These are phyloP conservation scores for Phytophthora rubi DNA, from an alignment of 352 stramenopile species.

Conservation along the genomic window DNA sequence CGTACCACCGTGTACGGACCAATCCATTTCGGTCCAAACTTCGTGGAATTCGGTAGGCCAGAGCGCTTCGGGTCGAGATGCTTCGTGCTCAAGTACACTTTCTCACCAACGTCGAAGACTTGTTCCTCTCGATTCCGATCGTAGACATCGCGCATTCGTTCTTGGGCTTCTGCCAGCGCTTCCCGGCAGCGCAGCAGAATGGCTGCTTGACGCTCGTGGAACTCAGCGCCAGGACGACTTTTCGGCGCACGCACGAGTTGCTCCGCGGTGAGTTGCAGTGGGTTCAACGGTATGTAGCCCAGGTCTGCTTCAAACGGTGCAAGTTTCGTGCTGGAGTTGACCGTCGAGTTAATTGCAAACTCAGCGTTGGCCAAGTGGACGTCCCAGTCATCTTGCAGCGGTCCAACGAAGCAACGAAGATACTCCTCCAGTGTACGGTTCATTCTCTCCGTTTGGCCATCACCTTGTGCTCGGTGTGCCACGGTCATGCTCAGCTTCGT, in stretches of 20 bases:
- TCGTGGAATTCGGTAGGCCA: background rate
- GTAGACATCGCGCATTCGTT: conserved; percentile 19
- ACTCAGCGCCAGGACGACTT: background rate
- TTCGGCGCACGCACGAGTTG: background rate
- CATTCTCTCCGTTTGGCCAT: no score
- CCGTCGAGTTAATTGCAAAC: no score
- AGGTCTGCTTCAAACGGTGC: background rate
- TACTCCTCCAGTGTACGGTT: no score
- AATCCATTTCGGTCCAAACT: conserved; percentile 4
- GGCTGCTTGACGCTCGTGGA: conserved; percentile 15
- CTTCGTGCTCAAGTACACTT: background rate
- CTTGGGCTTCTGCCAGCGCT: conserved; percentile 13
- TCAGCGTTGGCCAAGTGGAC: no score
- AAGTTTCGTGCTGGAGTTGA: no score
- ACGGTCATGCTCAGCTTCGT: no score
- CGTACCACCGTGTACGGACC: conserved; percentile 9
- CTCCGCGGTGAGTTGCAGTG: background rate
- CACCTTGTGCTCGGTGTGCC: no score
- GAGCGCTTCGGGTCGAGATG: background rate
- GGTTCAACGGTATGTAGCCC: conserved; percentile 7
- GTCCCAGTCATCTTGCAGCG: no score
- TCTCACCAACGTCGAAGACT: conserved; percentile 15
- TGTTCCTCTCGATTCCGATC: conserved; percentile 13
- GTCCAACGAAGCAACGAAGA: no score
- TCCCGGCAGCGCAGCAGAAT: conserved; percentile 12